Evolutionary conservation across 495 filamentous ascomycete species (phyloP), one percentile per base, ranked within the genome.

Genomic region (Acidiella bohemica): DNA sequence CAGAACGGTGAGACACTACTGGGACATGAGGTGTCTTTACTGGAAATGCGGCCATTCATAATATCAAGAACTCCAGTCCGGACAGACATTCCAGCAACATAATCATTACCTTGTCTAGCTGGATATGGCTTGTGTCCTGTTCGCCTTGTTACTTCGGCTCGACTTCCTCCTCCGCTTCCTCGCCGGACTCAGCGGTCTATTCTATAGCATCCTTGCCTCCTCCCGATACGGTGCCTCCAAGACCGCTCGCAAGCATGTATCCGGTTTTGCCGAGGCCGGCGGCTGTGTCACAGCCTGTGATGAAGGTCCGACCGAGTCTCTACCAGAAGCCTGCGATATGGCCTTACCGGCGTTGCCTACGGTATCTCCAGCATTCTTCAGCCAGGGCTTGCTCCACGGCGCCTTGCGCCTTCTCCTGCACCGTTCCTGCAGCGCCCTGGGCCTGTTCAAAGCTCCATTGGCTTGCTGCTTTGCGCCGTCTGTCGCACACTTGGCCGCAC

Each of bases 191-290:
- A 5, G 20, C 17, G 28, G 29, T 23, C 5, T 16, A 16, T 16
- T 32, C 22, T 14, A 31, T 34, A 4, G 34, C 22, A 32, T 44
- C 23, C 33, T 39, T 23, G n/a, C 23, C 42, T 2, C 42, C 33
- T 5, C 42, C 42, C 11, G 42, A 31, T 9, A 32, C 35, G 4
- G 42, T 34, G 14, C 34, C 16, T 3, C 42, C 42, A 2, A 44
- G 28, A 10, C 35, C 33, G 14, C 33, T 32, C 9, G 26, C 42
- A 2, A 39, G 5, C 16, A 38, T 44, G 20, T 43, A 43, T 4
- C 41, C 41, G 4, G 41, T 36, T 32, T 43, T 43, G 2, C 41
- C 41, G 4, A 43, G 9, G 8, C 40, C 41, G 14, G 31, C 41
- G 12, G 26, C 41, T 13, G 31, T 42, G 5, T 17, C n/a, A 16